Base-by-base conservation (phyloP, 768 basidiomycete species). In the Lentinula aciculospora region DNA sequence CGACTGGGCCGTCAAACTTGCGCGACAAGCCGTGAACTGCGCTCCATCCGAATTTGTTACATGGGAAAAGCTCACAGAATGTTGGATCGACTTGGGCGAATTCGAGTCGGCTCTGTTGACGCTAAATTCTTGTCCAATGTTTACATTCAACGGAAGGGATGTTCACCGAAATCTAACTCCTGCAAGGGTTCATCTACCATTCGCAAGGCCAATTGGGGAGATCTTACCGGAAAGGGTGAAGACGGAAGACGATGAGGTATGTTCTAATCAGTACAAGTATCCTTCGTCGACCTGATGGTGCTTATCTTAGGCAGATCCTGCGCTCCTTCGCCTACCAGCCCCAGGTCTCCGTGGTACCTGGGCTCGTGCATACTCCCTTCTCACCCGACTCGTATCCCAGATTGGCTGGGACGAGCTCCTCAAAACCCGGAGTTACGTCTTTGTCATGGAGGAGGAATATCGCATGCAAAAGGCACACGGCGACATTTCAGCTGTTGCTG, bases 371-470 rank as follows among this genome's bases (percentile, higher is more conserved):
- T 99, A 99, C 65, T 77, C 86, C 0, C 82, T 99, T 12, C 82
- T 99, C 23, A 91, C 95, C 13, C 84, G 88, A 1, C 85, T 99
- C 23, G 97, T 98, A 31, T 85, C 89, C 0, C 88, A 93, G 62
- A 94, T 99, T 63, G 97, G 97, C 0, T 99, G 97, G 97, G 97
- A 99, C 73, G 97, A 98, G 74, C 82, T 98, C 2, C 80, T 99
- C 57, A 94, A 94, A 76, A 89, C 92, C 13, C 86, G 97, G 81
- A 94, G 92, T 70, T 74, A 78, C 36, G 97, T 99, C 13, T 98
- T 99, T 71, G 97, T 99, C 39, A 99, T 99, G 97, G 97, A 98
- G 69, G 96, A 99, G 69, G 97, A 99, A 69, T 99, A 99, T 69
- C 82, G 97, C 36, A 89, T 92, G 85, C 96, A 98, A 75, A 98